Evolutionary conservation across 2,329 filamentous ascomycete species (phyloP).

Genomic region (Neofusicoccum parvum): DNA sequence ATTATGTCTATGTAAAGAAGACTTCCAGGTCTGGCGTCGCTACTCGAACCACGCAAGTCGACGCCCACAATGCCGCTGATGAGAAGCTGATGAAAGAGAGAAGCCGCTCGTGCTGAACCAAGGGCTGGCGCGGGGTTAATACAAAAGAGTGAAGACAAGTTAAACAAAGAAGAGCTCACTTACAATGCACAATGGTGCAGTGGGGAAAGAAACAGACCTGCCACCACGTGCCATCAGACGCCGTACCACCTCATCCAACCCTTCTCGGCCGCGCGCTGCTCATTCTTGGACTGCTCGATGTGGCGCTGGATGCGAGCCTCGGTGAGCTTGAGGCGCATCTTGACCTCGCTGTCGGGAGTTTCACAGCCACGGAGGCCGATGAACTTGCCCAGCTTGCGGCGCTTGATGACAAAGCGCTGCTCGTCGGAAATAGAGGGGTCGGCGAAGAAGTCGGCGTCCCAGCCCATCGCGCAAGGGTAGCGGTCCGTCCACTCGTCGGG

Average conservation of each 20-base stretch:
- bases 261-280: slow-evolving; percentile 1
- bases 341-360: slow-evolving; percentile 52
- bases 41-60: not conserved
- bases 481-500: slow-evolving; percentile 56
- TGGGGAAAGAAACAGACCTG: not conserved
- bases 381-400: slow-evolving; percentile 71
- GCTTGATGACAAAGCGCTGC: slow-evolving; percentile 56
- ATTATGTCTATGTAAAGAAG: not conserved
- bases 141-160: not conserved
- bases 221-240: not conserved
- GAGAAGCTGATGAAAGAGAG: not conserved
- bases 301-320: not conserved
- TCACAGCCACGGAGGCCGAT: slow-evolving; percentile 70
- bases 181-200: not conserved
- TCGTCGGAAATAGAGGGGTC: slow-evolving; percentile 36
- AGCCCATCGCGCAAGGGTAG: slow-evolving; percentile 71
- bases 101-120: not conserved
- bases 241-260: not conserved
- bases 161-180: not conserved
- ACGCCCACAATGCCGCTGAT: not conserved
- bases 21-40: not conserved
- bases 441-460: slow-evolving; percentile 51
- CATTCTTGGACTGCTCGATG: not conserved
- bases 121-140: not conserved
- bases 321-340: slow-evolving; percentile 23